These are phyloP conservation scores for Solanum etuberosum DNA, from an alignment of 257 asterid genomes.

Conservation along the genomic window DNA sequence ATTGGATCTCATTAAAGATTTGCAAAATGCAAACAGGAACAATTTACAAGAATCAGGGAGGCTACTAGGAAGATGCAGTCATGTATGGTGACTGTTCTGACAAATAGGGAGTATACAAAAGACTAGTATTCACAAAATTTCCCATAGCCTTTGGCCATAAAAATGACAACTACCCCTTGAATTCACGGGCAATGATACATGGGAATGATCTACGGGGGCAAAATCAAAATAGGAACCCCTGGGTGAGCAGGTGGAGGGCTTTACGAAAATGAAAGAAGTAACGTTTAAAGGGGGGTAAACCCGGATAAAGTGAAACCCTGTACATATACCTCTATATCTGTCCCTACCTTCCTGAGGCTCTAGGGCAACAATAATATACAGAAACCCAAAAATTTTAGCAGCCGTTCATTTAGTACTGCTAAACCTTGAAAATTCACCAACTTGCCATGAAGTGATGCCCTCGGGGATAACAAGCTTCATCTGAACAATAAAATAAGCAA, in stretches of 20 bases:
- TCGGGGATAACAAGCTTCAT: conserved; percentile 23
- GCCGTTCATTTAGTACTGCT: conserved; percentile 14
- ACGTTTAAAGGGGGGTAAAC: conserved; percentile 5
- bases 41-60: conserved; percentile 11
- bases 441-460: conserved; percentile 17
- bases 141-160: conserved; percentile 78
- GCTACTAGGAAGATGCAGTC: neutral
- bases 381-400: conserved; percentile 26
- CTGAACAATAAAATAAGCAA: conserved; percentile 15
- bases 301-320: conserved; percentile 42
- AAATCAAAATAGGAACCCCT: conserved; percentile 36
- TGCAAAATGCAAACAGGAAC: neutral
- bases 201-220: conserved; percentile 14
- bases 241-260: conserved; percentile 12
- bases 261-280: conserved; percentile 6
- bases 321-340: conserved; percentile 59
- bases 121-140: conserved; percentile 48
- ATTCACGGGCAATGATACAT: conserved; percentile 22
- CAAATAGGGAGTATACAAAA: conserved; percentile 16
- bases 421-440: conserved; percentile 13
- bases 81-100: conserved; percentile 12
- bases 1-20: neutral
- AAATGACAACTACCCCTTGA: conserved; percentile 36
- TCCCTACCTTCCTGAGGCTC: conserved; percentile 37
- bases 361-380: conserved; percentile 39